These are phyloP conservation scores for Agrocybe pediades DNA, from an alignment of 768 basidiomycete genomes.

Conservation along the genomic window DNA sequence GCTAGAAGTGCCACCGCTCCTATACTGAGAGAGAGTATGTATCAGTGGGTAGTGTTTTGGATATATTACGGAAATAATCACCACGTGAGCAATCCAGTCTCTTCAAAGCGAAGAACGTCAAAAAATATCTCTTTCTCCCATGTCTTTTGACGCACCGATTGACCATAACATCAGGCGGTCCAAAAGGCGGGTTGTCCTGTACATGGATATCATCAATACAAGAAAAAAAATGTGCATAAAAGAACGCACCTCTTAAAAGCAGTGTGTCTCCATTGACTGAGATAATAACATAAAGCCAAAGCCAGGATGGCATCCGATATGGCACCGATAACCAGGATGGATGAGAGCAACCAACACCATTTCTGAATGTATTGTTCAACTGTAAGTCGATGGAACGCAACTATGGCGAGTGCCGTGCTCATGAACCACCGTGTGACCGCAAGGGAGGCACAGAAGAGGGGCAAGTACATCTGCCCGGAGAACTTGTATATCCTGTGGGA, in stretches of 20 bases:
- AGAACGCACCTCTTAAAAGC: constrained; percentile 10
- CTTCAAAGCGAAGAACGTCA: not conserved
- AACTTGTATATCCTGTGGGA: constrained; percentile 22
- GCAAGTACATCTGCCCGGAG: constrained; percentile 12
- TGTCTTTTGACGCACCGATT: constrained; percentile 7
- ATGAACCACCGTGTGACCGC: constrained; percentile 16
- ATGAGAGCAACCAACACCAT: constrained; percentile 20
- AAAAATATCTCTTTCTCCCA: not conserved
- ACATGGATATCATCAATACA: not conserved
- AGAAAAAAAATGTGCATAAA: not conserved
- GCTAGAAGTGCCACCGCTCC: not conserved
- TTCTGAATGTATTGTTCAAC: constrained; percentile 12
- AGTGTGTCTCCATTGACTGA: constrained; percentile 11
- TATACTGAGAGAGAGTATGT: not conserved
- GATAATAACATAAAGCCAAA: constrained; percentile 19
- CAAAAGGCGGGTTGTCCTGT: constrained; percentile 8
- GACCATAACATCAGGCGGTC: constrained; percentile 14
- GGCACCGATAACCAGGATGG: constrained; percentile 20
- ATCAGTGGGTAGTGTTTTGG: too few relatives aligned
- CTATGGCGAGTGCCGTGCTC: constrained; percentile 12
- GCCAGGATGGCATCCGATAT: constrained; percentile 18
- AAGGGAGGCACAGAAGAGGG: constrained; percentile 14
- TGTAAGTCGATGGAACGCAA: constrained; percentile 13
- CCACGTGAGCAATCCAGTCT: constrained; percentile 2
- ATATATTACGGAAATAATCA: too few relatives aligned